Evolutionary conservation across 2,329 filamentous ascomycete genomes (phyloP).

Genomic region (Fusarium chlamydosporum): DNA sequence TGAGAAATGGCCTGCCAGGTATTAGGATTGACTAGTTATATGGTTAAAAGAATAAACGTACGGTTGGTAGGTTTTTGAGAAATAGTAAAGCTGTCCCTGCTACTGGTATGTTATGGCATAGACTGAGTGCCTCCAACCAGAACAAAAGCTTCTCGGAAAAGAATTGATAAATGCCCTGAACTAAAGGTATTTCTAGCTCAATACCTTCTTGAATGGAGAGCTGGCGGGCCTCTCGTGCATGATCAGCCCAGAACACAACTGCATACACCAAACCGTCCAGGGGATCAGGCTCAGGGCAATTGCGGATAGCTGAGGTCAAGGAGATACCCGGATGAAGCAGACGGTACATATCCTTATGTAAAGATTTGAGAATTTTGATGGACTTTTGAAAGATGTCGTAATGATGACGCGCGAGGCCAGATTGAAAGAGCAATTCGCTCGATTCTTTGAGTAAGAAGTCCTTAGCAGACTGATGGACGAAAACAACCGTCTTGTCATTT

Average conservation of each 20-base stretch:
- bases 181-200: accelerated
- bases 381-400: not conserved
- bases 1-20: no score
- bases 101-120: not conserved
- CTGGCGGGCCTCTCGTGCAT: not conserved
- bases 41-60: not conserved
- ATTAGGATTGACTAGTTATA: not conserved
- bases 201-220: accelerated
- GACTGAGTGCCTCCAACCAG: not conserved
- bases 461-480: not conserved
- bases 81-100: not conserved
- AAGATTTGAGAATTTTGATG: accelerated
- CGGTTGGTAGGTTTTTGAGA: accelerated
- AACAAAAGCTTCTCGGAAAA: not conserved
- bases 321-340: not conserved
- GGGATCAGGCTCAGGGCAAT: accelerated
- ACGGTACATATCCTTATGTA: not conserved
- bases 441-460: not conserved
- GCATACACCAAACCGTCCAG: accelerated
- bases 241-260: not conserved
- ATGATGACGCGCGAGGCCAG: not conserved
- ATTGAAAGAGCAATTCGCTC: accelerated
- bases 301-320: accelerated
- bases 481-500: accelerated
- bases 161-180: not conserved